Evolutionary conservation across 768 basidiomycete genomes (phyloP).

Genomic region (Leccinum rimulosum): DNA sequence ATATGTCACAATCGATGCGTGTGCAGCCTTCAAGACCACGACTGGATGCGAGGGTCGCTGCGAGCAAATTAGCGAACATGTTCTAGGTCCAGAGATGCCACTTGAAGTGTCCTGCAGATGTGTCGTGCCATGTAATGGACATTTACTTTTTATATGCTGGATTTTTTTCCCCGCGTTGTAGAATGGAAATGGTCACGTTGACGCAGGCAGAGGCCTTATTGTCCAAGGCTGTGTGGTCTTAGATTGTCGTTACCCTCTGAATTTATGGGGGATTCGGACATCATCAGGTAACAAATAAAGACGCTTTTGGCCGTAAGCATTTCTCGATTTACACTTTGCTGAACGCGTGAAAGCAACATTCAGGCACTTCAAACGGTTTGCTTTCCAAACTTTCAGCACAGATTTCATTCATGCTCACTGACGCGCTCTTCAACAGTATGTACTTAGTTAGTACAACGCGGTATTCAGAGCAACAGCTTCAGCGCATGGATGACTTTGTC

Average conservation of each 20-base stretch:
- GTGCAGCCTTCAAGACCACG: slow-evolving; percentile 68
- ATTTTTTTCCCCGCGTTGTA: slow-evolving; percentile 11
- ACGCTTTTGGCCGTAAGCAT: neutral
- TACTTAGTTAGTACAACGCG: neutral
- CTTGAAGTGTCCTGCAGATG: neutral
- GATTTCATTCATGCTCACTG: neutral
- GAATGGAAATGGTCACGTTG: slow-evolving; percentile 7
- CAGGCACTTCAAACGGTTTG: neutral
- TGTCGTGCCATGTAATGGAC: slow-evolving; percentile 5
- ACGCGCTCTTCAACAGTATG: neutral
- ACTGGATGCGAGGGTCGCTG: slow-evolving; percentile 82
- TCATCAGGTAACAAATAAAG: neutral
- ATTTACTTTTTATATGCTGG: slow-evolving; percentile 19
- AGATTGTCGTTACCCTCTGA: neutral
- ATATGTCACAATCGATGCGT: slow-evolving; percentile 73
- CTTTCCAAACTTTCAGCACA: neutral
- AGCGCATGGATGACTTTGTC: slow-evolving; percentile 78
- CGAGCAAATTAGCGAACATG: slow-evolving; percentile 89
- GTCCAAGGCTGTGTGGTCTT: slow-evolving; percentile 1
- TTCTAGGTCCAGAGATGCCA: slow-evolving; percentile 44
- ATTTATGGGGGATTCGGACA: neutral
- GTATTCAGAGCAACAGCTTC: slow-evolving; percentile 48
- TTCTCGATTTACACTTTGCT: neutral
- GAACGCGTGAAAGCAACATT: neutral
- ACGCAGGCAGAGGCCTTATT: neutral